These are phyloP conservation scores for Auricularia heimuer DNA, from an alignment of 768 basidiomycete genomes.

Conservation along the genomic window DNA sequence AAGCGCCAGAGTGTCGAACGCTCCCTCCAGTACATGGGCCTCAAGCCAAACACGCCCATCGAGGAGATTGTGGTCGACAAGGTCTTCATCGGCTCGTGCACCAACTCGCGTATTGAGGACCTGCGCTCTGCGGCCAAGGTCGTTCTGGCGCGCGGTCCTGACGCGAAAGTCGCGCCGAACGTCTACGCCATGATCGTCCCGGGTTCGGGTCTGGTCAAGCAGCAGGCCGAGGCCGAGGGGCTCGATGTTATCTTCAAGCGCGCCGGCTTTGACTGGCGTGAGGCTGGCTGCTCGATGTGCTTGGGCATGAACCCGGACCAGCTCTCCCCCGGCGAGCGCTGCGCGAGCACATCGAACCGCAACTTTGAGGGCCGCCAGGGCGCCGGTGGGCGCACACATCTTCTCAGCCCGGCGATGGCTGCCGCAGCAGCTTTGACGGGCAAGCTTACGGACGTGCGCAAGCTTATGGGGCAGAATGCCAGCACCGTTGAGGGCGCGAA, in stretches of 20 bases:
- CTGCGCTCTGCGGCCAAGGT: conserved; percentile 78
- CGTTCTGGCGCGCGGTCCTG: conserved; percentile 60
- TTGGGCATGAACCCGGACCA: conserved; percentile 95
- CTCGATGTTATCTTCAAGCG: conserved; percentile 78
- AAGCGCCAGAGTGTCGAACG: conserved; percentile 64
- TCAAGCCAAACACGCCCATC: conserved; percentile 67
- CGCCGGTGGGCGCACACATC: conserved; percentile 79
- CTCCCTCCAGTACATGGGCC: conserved; percentile 80
- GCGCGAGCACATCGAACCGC: conserved; percentile 89
- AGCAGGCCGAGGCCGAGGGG: conserved; percentile 85
- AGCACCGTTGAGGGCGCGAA: conserved; percentile 37
- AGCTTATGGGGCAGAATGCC: conserved; percentile 44
- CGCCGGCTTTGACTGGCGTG: conserved; percentile 91
- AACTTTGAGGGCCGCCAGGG: conserved; percentile 53
- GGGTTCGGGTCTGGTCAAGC: conserved; percentile 82
- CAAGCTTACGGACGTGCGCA: conserved; percentile 75
- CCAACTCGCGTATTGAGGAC: conserved; percentile 90
- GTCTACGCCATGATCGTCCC: conserved; percentile 88
- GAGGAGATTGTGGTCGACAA: conserved; percentile 76
- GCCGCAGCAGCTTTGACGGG: conserved; percentile 84
- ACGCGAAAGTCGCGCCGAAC: conserved; percentile 61
- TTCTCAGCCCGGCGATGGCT: conserved; percentile 87
- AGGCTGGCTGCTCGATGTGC: conserved; percentile 95
- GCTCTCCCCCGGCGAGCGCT: conserved; percentile 67
- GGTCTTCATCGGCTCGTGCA: conserved; percentile 91